Percentiles rank a stretch among this genome's conserved stretches.
Evolutionary conservation across 2,329 filamentous ascomycete species (phyloP).

Genomic region (Geoglossum cookeanum): DNA sequence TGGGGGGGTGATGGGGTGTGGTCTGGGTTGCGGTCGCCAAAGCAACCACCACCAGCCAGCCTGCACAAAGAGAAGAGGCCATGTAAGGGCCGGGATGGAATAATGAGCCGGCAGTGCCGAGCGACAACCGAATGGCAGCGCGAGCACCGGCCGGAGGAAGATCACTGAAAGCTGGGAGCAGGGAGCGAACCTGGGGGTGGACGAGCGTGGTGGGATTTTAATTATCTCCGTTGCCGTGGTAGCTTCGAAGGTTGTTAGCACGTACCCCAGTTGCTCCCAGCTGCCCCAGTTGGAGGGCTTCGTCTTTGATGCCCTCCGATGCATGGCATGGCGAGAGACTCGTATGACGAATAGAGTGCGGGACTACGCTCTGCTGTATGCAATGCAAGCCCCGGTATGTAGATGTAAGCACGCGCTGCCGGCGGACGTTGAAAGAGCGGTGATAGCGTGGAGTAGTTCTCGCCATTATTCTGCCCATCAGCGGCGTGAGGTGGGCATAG

Average conservation of each 20-base stretch:
- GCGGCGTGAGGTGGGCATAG: not conserved
- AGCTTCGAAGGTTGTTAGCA: not conserved
- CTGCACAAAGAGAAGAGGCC: not conserved
- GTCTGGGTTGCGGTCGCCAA: not conserved
- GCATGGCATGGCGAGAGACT: not conserved
- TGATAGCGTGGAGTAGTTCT: not conserved
- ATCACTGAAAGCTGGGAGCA: not conserved
- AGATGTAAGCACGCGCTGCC: not conserved
- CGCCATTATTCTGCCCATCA: not conserved
- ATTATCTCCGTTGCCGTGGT: not conserved
- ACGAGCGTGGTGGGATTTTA: not conserved
- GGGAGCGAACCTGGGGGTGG: not conserved
- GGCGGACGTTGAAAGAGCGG: not conserved
- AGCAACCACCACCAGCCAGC: not conserved
- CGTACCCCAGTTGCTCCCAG: not conserved
- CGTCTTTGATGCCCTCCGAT: not conserved
- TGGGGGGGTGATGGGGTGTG: not conserved
- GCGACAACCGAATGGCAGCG: not conserved
- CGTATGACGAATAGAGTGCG: not conserved
- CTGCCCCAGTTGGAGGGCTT: not conserved
- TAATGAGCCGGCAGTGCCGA: constrained; percentile 2
- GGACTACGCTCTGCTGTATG: not conserved
- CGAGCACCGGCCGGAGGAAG: not conserved
- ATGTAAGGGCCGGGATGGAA: not conserved
- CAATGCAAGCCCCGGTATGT: not conserved